phyloP scores from a whole-genome alignment of 805 yeast species.

The Lipomyces yamanashiensis region DNA sequence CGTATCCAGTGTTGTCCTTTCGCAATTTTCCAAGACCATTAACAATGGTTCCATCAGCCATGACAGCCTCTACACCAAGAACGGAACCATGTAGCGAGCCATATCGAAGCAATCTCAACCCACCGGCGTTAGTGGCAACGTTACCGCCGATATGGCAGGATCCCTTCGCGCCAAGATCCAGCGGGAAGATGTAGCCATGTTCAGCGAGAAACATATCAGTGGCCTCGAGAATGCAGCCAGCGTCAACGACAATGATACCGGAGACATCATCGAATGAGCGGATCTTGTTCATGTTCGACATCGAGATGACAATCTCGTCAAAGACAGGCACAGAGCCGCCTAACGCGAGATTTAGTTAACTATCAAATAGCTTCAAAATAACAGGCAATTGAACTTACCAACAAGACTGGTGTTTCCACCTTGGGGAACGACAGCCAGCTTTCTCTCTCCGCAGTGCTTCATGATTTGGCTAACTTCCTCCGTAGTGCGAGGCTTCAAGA shows the following conservation, averaged over 20 bases:
- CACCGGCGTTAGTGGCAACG: slow-evolving; percentile 96
- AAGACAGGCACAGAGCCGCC: slow-evolving; percentile 94
- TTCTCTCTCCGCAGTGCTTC: slow-evolving; percentile 76
- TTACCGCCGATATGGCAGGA: slow-evolving; percentile 96
- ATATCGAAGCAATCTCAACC: slow-evolving; percentile 80
- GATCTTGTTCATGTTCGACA: slow-evolving; percentile 72
- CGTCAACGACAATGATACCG: slow-evolving; percentile 86
- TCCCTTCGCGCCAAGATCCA: slow-evolving; percentile 95
- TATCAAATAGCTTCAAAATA: not conserved
- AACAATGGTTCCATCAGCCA: slow-evolving; percentile 83
- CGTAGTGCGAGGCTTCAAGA: slow-evolving; percentile 79
- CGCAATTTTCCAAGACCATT: slow-evolving; percentile 82
- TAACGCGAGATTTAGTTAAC: not conserved
- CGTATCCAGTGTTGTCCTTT: slow-evolving; percentile 95
- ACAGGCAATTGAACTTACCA: not conserved
- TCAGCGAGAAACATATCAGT: slow-evolving; percentile 81
- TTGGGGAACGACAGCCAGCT: slow-evolving; percentile 89
- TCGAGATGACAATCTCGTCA: slow-evolving; percentile 81
- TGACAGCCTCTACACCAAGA: slow-evolving; percentile 88
- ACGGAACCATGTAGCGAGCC: slow-evolving; percentile 94
- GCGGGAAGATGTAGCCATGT: slow-evolving; percentile 86
- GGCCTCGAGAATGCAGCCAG: slow-evolving; percentile 85
- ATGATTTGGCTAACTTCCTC: slow-evolving; percentile 77
- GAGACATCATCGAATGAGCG: slow-evolving; percentile 80
- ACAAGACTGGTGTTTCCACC: slow-evolving; percentile 97